Conservation (phyloP, 2,329 filamentous ascomycete species). For the Macrophomina tecta region DNA sequence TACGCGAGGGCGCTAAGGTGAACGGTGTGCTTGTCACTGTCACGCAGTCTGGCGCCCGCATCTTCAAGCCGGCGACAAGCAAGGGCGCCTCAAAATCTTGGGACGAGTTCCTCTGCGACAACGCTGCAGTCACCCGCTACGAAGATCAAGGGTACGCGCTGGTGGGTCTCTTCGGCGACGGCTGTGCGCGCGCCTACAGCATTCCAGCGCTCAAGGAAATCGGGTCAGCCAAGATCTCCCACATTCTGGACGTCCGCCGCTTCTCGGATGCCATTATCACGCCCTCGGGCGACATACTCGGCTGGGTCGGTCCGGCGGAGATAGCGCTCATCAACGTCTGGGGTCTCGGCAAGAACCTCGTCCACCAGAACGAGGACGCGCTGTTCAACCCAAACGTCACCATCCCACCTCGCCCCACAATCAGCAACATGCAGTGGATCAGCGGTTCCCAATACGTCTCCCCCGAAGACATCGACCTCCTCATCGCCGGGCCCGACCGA, state of each 20-base stretch:
- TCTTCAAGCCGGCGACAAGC: constrained; percentile 82
- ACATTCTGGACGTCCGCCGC: constrained; percentile 76
- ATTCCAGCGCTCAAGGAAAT: constrained; percentile 91
- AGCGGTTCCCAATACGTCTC: constrained; percentile 92
- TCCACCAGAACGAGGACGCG: constrained; percentile 61
- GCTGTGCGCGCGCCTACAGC: constrained; percentile 78
- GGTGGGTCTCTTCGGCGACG: constrained; percentile 84
- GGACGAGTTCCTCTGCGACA: constrained; percentile 81
- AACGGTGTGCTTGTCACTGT: constrained; percentile 83
- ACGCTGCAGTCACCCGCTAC: constrained; percentile 76
- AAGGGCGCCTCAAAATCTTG: constrained; percentile 95
- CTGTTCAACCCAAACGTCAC: constrained; percentile 78
- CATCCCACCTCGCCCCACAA: constrained; percentile 83
- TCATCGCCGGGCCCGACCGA: constrained; percentile 87
- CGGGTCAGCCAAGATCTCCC: constrained; percentile 65
- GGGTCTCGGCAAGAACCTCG: constrained; percentile 65
- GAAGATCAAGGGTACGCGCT: constrained; percentile 79
- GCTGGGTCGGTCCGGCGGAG: constrained; percentile 88
- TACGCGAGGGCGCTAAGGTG: constrained; percentile 75
- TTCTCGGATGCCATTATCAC: constrained; percentile 74
- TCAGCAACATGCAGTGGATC: constrained; percentile 96
- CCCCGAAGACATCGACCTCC: constrained; percentile 82
- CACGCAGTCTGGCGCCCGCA: constrained; percentile 74
- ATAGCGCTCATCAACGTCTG: constrained; percentile 83
- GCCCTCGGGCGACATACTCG: constrained; percentile 79